Evolutionary conservation across 768 basidiomycete species (phyloP).

Genomic region (Crucibulum laeve): DNA sequence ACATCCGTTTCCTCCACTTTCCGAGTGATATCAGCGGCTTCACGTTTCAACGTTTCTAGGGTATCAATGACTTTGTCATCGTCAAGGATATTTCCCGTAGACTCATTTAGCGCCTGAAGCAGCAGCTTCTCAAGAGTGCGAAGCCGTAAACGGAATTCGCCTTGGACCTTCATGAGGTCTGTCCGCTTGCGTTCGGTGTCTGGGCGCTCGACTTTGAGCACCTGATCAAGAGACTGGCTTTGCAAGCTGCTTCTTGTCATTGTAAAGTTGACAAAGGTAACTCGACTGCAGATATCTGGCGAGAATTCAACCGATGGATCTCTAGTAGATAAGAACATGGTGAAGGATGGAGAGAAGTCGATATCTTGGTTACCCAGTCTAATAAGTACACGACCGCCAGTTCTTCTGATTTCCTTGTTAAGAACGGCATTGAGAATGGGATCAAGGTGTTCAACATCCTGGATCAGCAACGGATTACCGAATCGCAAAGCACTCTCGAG

Average conservation of each 20-base stretch:
- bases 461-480: constrained; percentile 94
- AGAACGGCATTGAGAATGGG: constrained; percentile 96
- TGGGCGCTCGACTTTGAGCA: constrained; percentile 93
- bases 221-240: constrained; percentile 96
- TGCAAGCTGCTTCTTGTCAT: constrained; percentile 99
- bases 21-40: constrained; percentile 92
- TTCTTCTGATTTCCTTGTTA: constrained; percentile 93
- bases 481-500: constrained; percentile 98
- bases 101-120: constrained; percentile 94
- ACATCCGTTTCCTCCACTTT: constrained; percentile 97
- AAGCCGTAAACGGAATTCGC: constrained; percentile 92
- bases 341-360: constrained; percentile 99
- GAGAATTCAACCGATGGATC: constrained; percentile 98
- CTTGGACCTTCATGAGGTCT: constrained; percentile 97
- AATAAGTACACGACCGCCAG: constrained; percentile 95
- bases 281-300: constrained; percentile 96
- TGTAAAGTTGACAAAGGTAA: constrained; percentile 94
- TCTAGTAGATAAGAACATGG: constrained; percentile 97
- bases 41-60: constrained; percentile 90
- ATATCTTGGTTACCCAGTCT: constrained; percentile 97
- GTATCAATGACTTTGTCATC: constrained; percentile 99
- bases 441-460: constrained; percentile 96
- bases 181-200: constrained; percentile 95
- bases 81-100: constrained; percentile 93
- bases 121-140: constrained; percentile 90